Evolutionary conservation across 2,329 filamentous ascomycete species (phyloP), one percentile per base, ranked within the genome.

Genomic region (Clonostachys rhizophaga): DNA sequence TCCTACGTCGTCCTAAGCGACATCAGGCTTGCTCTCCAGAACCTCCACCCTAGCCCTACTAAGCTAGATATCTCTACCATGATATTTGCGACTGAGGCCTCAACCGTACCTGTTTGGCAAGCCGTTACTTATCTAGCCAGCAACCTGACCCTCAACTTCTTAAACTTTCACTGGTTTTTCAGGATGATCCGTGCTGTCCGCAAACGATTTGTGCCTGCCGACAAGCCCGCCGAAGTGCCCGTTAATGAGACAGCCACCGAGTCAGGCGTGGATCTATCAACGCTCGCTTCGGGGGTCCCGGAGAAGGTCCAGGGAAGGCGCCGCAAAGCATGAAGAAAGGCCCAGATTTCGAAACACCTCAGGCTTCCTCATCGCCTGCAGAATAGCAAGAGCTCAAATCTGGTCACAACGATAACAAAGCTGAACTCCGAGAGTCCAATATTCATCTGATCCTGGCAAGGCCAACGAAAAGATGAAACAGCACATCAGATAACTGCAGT

Each of bases 141-240:
- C 59, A 94, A 94, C 63, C 46, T 89, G 17, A 78, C 79, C 0
- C 75, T 95, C 24, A 92, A 91, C 59, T 74, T 78, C 12, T 70
- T 95, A 45, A 95, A 95, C 67, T 83, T 88, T 58, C 88, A 85
- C 67, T 95, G 89, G 89, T 94, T 92, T 62, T 75, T 82, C 59
- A 90, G 89, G 77, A 95, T 95, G 89, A 83, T 95, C 52, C 75
- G 81, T 50, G 87, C 89, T 9, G 81, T 94, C 12, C 76, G 83
- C 50, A 91, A 88, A 71, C 77, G 89, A 24, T 94, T 94, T 60
- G 76, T 81, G 50, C 66, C 85, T 11, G 50, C 51, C 24, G 60
- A 67, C 36, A 59, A 62, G 35, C 58, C 54, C 45, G 54, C 58
- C 13, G 56, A 59, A 43, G 61, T 63, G 47, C 14, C 14, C 14